Evolutionary conservation across 2,329 filamentous ascomycete genomes (phyloP), one percentile per base, ranked within the genome.

Genomic region (Ceratocystis albifundus): DNA sequence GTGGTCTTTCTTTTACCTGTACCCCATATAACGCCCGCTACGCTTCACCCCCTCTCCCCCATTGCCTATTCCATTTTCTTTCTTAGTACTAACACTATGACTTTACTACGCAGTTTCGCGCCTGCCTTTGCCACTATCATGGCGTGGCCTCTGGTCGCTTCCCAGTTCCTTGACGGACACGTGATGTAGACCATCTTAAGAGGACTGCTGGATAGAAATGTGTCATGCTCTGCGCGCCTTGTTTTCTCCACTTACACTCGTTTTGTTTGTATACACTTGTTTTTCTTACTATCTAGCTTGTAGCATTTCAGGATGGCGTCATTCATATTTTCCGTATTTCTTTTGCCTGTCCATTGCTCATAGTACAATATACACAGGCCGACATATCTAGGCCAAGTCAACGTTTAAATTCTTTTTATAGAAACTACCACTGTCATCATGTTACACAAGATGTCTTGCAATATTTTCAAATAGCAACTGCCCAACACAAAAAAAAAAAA

Each of bases 101-200:
- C 5, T 65, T 2, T 17, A n/a, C 28, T 36, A 46, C 6, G n/a
- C 62, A 77, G 75, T 41, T 77, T 75, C 71, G 71, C 73, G 66
- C 74, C 74, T 61, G 72, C 72, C 48, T 72, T 76, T 62, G 69
- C 69, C 53, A 57, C 74, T 55, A 66, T 76, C 25, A 72, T 77
- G 20, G 73, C 74, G 64, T 77, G 75, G 75, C 75, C 75, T 20
- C 65, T 71, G 4, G 68, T 71, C 25, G 72, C 71, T 68, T 68
- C 72, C 68, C 65, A 69, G 32, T 64, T 70, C 59, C 70, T 74
- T 25, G 74, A 76, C 46, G 75, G 75, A 28, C 72, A 71, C 67
- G 65, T 76, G 20, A 50, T 45, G 30, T 67, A 65, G 67, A 57
- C 20, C 53, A 61, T 61, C 36, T 41, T 17, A 44, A 36, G 32